Base-by-base conservation (phyloP, 2,329 filamentous ascomycete genomes). In the Bipolaris oryzae region DNA sequence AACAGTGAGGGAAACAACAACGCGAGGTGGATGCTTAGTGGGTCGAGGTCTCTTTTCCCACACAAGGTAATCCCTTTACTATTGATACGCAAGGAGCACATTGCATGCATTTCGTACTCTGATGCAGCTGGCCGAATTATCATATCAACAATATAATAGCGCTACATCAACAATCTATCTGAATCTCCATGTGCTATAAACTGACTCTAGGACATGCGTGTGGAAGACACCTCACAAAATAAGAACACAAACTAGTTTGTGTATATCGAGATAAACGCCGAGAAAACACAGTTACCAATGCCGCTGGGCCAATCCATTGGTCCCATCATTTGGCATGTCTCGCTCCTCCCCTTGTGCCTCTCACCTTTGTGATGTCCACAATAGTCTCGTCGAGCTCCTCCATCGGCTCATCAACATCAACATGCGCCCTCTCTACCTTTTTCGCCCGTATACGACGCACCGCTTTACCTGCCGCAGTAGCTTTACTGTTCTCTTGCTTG, bases 381-480 rank as follows among this genome's bases (percentile, higher is more conserved):
- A n/a, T 13, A n/a, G 21, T 25, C 18, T 38, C 20, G n/a, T 18
- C 47, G n/a, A 16, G 20, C 37, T 38, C 37, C 28, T 53, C 31
- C 42, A 42, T 10, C 1, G 5, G 16, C 2, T 46, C 20, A 21
- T 43, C 34, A 1, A 35, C 35, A 10, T 21, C 4, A 13, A 33
- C 28, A 13, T 31, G 6, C 20, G 42, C 42, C 11, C 35, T n/a
- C 3, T 45, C 39, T 16, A 21, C 39, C 23, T 25, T 33, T 33
- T 47, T 18, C 11, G 10, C 20, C 35, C 34, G 20, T 25, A 34
- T 16, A n/a, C 41, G 43, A 5, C 20, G 39, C 11, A 10, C 57
- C n/a, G 51, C 48, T 16, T 20, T 44, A 5, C 58, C 58, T 39
- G 39, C 45, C 7, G 25, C 25, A 16, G 18, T 21, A 16, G 50